Percentiles rank a stretch among this genome's conserved stretches.
Conservation (phyloP, 345 rosid species). For the Psidium friedrichsthalianum region DNA sequence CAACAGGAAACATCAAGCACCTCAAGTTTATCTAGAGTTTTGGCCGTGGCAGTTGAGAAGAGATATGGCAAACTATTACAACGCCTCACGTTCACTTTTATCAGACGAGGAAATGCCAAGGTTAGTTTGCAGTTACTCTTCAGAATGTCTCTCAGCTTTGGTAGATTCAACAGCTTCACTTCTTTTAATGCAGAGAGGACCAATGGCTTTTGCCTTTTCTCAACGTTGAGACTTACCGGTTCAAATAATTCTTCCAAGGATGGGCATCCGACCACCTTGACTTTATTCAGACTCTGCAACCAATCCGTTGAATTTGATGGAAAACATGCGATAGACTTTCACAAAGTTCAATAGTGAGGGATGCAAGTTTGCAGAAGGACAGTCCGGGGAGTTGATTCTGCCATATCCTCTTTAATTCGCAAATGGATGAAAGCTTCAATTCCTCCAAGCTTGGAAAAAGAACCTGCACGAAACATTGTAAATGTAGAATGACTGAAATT, state of each 20-base stretch:
- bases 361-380: not conserved
- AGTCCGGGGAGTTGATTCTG: not conserved
- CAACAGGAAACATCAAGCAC: not conserved
- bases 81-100: not conserved
- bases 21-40: accelerated
- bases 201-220: too few species aligned
- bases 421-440: too few species aligned
- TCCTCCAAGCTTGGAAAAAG: not conserved
- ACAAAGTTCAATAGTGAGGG: not conserved
- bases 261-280: too few species aligned
- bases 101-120: not conserved
- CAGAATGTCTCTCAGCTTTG: not conserved
- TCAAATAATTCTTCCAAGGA: too few species aligned
- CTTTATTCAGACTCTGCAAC: too few species aligned
- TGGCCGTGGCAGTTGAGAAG: not conserved
- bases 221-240: too few species aligned
- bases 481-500: too few species aligned
- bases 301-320: too few species aligned
- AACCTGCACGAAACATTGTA: too few species aligned
- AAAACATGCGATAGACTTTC: not conserved
- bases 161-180: too few species aligned
- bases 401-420: not conserved
- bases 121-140: not conserved
- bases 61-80: not conserved
- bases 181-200: too few species aligned